Base-by-base conservation (phyloP, 805 yeast genomes). In the Candida qinlingensis region DNA sequence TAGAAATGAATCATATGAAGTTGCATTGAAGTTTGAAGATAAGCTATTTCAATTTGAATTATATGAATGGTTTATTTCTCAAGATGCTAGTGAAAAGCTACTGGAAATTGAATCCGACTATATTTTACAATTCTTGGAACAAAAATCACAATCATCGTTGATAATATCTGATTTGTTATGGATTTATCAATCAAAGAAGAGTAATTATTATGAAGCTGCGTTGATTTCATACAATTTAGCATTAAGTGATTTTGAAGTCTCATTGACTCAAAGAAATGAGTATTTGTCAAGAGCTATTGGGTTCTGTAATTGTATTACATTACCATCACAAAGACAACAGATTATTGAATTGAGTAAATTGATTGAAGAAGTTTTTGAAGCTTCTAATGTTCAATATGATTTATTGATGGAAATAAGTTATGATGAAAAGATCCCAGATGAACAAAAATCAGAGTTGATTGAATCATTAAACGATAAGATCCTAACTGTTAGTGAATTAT, bases 271-370 rank as follows among this genome's bases (percentile, higher is more conserved):
- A 58, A 78, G 99, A 63, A 84, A 92, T 40, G 97, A 91, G 66
- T 89, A 78, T 62, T 72, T 94, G 47, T 87, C 97, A 1, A 77
- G 97, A 56, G 97, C 97, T 1, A 86, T 85, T 65, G 96, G 96
- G 3, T 90, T 88, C 70, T 86, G 96, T 65, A 87, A 88, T 61
- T 85, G 96, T 65, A 81, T 78, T 41, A 81, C 90, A 53, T 85
- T 92, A 28, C 87, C 92, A 31, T 78, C 75, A 50, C 75, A 83
- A 60, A 77, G 92, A 56, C 95, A 87, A 58, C 81, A 82, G 52
- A 83, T 89, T 77, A 79, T 83, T 30, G 81, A 80, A 57, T 70
- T 92, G 49, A 75, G 88, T 1, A 72, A 81, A 9, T 72, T 77
- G 57, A 85, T 91, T 37, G 85, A 81, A 55, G 96, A 90, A 60